Conservation (phyloP, 768 basidiomycete genomes). For the Paxillus involutus region DNA sequence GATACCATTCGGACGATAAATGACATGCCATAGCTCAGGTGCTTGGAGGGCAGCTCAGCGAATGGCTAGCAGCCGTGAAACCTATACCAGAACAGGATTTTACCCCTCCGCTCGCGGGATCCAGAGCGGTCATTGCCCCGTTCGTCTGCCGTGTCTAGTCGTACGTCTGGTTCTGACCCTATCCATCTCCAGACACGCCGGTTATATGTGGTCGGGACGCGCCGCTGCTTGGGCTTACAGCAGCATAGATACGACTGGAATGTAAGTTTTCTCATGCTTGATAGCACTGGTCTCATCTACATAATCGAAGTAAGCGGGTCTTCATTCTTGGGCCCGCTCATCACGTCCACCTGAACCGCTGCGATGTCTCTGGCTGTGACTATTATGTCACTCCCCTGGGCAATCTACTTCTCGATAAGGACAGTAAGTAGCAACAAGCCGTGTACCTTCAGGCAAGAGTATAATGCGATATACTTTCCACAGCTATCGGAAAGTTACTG, state of each 20-base stretch:
- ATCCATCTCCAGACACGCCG: slow-evolving; percentile 73
- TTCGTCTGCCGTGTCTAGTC: slow-evolving; percentile 40
- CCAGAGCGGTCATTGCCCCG: slow-evolving; percentile 95
- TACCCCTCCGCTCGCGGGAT: slow-evolving; percentile 64
- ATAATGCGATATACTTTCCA: slow-evolving; percentile 5
- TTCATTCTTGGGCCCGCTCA: slow-evolving; percentile 97
- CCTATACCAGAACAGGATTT: slow-evolving; percentile 45
- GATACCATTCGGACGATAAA: slow-evolving; percentile 12
- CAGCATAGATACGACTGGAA: slow-evolving; percentile 74
- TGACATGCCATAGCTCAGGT: slow-evolving; percentile 43
- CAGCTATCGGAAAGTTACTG: slow-evolving; percentile 18
- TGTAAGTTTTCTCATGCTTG: slow-evolving; percentile 53
- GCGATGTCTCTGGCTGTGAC: slow-evolving; percentile 79
- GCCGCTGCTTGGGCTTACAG: slow-evolving; percentile 97
- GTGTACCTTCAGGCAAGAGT: neutral
- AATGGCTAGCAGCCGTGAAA: slow-evolving; percentile 63
- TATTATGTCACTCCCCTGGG: slow-evolving; percentile 87
- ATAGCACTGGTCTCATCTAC: slow-evolving; percentile 4
- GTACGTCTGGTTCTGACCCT: slow-evolving; percentile 6
- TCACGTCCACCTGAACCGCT: slow-evolving; percentile 82
- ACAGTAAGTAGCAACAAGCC: slow-evolving; percentile 52
- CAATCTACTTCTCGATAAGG: slow-evolving; percentile 70
- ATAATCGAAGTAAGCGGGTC: slow-evolving; percentile 69
- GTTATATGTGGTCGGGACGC: slow-evolving; percentile 91
- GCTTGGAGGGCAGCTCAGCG: slow-evolving; percentile 60